phyloP scores from a whole-genome alignment of 2,329 filamentous ascomycete genomes.

The Lachnellula hyalina region DNA sequence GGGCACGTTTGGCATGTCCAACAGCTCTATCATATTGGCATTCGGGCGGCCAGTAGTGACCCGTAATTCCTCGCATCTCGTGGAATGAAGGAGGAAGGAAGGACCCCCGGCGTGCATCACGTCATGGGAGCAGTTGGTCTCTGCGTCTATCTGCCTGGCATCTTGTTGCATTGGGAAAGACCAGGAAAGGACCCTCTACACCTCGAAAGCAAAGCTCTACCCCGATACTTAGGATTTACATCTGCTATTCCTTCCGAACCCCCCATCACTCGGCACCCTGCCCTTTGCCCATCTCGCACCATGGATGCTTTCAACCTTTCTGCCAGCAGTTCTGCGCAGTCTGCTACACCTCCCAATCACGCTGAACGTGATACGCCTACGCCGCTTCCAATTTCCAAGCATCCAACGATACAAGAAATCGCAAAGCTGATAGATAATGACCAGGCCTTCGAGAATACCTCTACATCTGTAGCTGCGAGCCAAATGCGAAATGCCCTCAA shows the following conservation, averaged over 20 bases:
- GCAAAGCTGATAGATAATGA: constrained; percentile 33
- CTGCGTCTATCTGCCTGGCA: constrained; percentile 15
- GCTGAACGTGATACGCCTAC: not conserved
- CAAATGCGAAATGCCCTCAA: constrained; percentile 99
- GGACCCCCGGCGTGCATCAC: not conserved
- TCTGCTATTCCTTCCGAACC: not conserved
- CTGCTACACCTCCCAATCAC: not conserved
- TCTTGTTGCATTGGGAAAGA: constrained; percentile 12
- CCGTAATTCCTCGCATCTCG: too few relatives aligned
- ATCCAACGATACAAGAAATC: constrained; percentile 13
- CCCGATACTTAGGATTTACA: not conserved
- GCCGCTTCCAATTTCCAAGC: constrained; percentile 1
- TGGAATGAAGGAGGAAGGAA: not conserved
- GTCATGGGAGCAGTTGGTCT: constrained; percentile 3
- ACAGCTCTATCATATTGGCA: not conserved
- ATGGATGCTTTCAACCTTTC: not conserved
- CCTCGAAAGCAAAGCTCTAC: not conserved
- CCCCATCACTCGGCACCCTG: not conserved
- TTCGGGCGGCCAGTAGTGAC: too few relatives aligned
- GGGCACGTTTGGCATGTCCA: not conserved
- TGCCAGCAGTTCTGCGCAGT: not conserved
- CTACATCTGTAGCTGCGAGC: constrained; percentile 92
- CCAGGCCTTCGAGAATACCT: constrained; percentile 98
- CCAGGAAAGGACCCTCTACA: not conserved
- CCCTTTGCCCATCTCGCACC: not conserved